A percentile compares a stretch with the other conserved stretches of the same genome.
phyloP scores from a whole-genome alignment of 1,284 basidiomycete genomes.

The Cryptococcus maquisensis region DNA sequence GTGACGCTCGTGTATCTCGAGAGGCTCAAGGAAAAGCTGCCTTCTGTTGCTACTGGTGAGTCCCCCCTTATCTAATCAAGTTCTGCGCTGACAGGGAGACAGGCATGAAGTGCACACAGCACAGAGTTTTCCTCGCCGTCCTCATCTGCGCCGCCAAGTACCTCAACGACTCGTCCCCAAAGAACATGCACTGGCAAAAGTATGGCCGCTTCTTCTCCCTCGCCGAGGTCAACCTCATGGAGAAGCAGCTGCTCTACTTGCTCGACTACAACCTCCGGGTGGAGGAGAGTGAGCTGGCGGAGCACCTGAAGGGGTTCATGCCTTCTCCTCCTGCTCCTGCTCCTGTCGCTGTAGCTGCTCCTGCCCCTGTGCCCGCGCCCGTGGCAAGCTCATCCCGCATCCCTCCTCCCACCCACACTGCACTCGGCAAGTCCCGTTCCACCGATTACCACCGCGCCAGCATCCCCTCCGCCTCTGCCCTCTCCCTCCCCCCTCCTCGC shows the following conservation, averaged over 20 bases:
- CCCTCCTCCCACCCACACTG: conserved; percentile 5
- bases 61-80: neutral
- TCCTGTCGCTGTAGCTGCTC: neutral
- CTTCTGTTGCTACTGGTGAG: conserved; percentile 77
- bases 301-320: conserved; percentile 75
- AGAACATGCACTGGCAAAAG: conserved; percentile 85
- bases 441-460: conserved; percentile 8
- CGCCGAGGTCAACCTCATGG: conserved; percentile 83
- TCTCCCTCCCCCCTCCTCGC: conserved; percentile 4
- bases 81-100: conserved; percentile 6
- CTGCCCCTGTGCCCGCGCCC: neutral
- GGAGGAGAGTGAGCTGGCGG: conserved; percentile 59
- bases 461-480: conserved; percentile 3
- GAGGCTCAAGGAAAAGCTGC: conserved; percentile 74
- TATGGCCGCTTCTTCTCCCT: conserved; percentile 65
- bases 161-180: conserved; percentile 91
- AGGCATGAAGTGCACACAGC: conserved; percentile 89
- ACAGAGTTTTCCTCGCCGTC: conserved; percentile 91
- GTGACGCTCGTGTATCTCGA: conserved; percentile 93
- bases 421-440: conserved; percentile 17
- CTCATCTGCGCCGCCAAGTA: conserved; percentile 97
- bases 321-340: conserved; percentile 12
- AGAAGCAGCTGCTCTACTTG: conserved; percentile 84
- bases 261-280: conserved; percentile 62
- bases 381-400: neutral